Conservation (phyloP, 768 basidiomycete species). For the Agrocybe chaxingu region DNA sequence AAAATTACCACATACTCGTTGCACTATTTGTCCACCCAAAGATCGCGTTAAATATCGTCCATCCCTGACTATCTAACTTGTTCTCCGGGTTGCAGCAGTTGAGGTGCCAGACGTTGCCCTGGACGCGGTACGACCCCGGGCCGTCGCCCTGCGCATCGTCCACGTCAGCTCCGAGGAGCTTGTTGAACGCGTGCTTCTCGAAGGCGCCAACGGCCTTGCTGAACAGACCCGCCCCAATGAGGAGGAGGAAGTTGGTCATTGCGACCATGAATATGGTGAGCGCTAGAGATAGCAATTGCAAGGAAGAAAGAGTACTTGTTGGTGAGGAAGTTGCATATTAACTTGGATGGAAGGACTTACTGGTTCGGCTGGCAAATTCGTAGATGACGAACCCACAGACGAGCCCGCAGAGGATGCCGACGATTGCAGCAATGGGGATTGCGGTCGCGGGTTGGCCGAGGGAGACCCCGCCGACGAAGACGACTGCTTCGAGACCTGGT, state of each 20-base stretch:
- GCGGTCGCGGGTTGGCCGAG: conserved; percentile 78
- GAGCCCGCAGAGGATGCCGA: conserved; percentile 78
- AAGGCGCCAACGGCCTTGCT: conserved; percentile 74
- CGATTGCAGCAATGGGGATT: conserved; percentile 88
- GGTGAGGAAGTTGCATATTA: not conserved
- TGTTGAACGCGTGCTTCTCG: conserved; percentile 64
- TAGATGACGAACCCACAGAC: conserved; percentile 77
- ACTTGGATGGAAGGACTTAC: conserved; percentile 32
- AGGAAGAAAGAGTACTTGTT: not conserved
- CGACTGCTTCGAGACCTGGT: conserved; percentile 79
- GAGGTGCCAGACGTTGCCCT: conserved; percentile 86
- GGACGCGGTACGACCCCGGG: conserved; percentile 80
- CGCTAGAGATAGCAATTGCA: conserved; percentile 33
- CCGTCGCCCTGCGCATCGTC: conserved; percentile 70
- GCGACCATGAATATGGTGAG: conserved; percentile 84
- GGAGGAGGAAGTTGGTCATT: conserved; percentile 89
- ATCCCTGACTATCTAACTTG: conserved; percentile 50
- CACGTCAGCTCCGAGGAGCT: conserved; percentile 67
- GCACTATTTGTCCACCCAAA: conserved; percentile 90
- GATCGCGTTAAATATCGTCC: conserved; percentile 82
- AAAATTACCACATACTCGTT: conserved; percentile 40
- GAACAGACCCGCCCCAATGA: conserved; percentile 94
- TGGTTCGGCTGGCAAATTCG: conserved; percentile 69
- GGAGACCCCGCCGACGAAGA: conserved; percentile 93
- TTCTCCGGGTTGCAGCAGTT: conserved; percentile 73